Percentiles rank a stretch among this genome's conserved stretches.
Evolutionary conservation across 768 basidiomycete genomes (phyloP).

Genomic region (Boletus rex-veris): DNA sequence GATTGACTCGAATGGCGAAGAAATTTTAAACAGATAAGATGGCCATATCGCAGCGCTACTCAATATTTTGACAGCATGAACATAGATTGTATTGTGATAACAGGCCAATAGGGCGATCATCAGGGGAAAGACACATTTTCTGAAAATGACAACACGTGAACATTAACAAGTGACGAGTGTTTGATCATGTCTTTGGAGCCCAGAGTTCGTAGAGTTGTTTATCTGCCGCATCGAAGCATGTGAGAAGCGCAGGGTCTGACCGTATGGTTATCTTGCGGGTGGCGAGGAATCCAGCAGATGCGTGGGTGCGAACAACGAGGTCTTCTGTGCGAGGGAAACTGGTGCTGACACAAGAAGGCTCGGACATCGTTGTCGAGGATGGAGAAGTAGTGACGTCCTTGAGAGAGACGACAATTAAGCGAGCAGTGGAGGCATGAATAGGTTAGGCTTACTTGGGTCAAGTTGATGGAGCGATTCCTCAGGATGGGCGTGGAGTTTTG

Average conservation of each 20-base stretch:
- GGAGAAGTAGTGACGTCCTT: slow-evolving; percentile 22
- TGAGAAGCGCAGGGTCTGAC: slow-evolving; percentile 61
- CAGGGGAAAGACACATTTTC: no score
- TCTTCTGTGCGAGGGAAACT: slow-evolving; percentile 20
- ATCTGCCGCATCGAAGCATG: slow-evolving; percentile 74
- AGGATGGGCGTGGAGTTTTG: slow-evolving; percentile 10
- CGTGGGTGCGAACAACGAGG: slow-evolving; percentile 15
- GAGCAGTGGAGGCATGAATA: neutral
- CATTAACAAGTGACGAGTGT: neutral
- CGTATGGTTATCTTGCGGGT: slow-evolving; percentile 47
- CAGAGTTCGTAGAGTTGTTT: slow-evolving; percentile 76
- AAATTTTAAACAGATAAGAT: no score
- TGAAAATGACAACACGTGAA: neutral
- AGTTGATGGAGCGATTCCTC: slow-evolving; percentile 12
- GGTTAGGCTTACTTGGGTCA: slow-evolving; percentile 13
- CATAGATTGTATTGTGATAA: neutral
- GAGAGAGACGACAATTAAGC: neutral
- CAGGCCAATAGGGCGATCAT: no score
- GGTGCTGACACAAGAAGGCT: slow-evolving; percentile 22
- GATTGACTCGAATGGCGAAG: no score
- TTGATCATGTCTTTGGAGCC: slow-evolving; percentile 43
- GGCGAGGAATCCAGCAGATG: slow-evolving; percentile 24
- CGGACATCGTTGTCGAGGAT: slow-evolving; percentile 33
- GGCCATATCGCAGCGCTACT: no score
- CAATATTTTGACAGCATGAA: neutral